Evolutionary conservation across 441 rosid species (phyloP), one percentile per base, ranked within the genome.

Genomic region (Brassica hybrid): DNA sequence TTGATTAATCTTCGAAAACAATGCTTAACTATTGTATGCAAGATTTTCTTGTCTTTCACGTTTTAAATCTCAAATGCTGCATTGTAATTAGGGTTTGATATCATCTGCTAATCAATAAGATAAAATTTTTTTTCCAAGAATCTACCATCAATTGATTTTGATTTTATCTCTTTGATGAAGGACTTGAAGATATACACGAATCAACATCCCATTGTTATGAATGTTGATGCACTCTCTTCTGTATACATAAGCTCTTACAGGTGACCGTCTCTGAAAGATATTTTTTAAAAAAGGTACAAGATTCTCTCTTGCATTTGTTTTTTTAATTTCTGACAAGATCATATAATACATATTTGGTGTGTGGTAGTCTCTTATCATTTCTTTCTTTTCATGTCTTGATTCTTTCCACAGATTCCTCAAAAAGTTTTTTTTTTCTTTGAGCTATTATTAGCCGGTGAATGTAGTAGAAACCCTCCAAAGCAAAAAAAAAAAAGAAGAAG

Each of bases 111-210:
- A 27, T 27, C 32, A 27, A 27, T 27, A 27, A 27, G 6, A 27
- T 27, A 4, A 21, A 21, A 7, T 34, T 34, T 34, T 7, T 32
- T 32, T 32, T 32, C 32, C 32, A 27, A 27, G 6, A 27, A 32
- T 32, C 38, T 32, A 27, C 23, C 2, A 27, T 7, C 38, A 6
- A 32, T 32, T 43, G 48, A 14, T 16, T 54, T 16, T 16, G 16
- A 7, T 0, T 1, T 5, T 50, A 1, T 56, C 0, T 36, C 6
- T 9, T 57, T 12, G 0, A 21, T 61, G 30, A 74, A 79, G 78
- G 71, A 54, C 56, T 74, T 79, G 82, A 79, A 56, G 82, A 54
- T 79, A 54, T 54, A 54, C 74, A 73, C 69, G 78, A 72, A 72
- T 59, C 70, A 78, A 67, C 69, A 73, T 36, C 77, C 3, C 59